Conservation (phyloP, 2,329 filamentous ascomycete genomes). For the Rhynchosporium agropyri region DNA sequence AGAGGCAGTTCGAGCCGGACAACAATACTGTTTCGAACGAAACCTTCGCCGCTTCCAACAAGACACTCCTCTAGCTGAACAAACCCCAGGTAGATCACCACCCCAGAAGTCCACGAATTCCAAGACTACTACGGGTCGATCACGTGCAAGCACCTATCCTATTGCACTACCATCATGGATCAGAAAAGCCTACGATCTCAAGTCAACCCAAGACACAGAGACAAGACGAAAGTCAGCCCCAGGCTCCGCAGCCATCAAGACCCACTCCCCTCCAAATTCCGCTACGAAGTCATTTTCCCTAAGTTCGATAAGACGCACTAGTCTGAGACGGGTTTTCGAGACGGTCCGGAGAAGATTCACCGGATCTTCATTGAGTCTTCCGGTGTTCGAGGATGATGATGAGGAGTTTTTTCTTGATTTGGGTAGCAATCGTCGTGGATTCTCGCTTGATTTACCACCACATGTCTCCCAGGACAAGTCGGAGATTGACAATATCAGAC, state of each 20-base stretch:
- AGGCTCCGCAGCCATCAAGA: not conserved
- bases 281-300: not conserved
- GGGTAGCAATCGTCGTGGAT: not conserved
- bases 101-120: too few species aligned
- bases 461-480: slow-evolving; percentile 17
- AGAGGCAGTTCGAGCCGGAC: not conserved
- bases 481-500: slow-evolving; percentile 23
- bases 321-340: not conserved
- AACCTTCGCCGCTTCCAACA: too few species aligned
- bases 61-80: too few species aligned
- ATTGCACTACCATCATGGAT: slow-evolving; percentile 4
- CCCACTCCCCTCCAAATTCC: not conserved
- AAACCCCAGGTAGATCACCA: too few species aligned
- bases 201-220: too few species aligned
- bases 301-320: not conserved
- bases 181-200: not conserved
- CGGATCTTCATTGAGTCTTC: not conserved
- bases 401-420: not conserved
- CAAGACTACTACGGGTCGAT: too few species aligned
- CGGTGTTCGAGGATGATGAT: not conserved
- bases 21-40: not conserved
- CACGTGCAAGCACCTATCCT: too few species aligned
- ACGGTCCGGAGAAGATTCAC: not conserved
- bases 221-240: not conserved
- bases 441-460: slow-evolving; percentile 9